Evolutionary conservation across 345 rosid genomes (phyloP), one percentile per base, ranked within the genome.

Genomic region (Linum lewisii): DNA sequence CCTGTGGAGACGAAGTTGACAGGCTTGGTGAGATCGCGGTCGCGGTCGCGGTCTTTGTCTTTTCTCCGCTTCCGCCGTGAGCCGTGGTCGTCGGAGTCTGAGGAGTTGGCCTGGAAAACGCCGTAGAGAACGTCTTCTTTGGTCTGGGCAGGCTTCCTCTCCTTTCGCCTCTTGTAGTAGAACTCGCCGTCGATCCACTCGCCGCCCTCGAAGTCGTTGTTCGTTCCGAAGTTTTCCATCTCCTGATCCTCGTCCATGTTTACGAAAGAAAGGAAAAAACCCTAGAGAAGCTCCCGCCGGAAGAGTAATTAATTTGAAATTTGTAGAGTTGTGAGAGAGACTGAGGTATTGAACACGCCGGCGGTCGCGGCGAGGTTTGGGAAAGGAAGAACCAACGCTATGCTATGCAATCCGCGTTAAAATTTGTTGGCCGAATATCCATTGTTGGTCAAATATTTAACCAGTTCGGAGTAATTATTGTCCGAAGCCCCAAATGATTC

Each of bases 221-320:
- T 90, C 88, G 80, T 75, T 21, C 78, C 83, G 61, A 86, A 91
- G 56, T 83, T 80, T 69, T 88, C 98, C 96, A 80, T 86, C 68
- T 88, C 95, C 64, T 86, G 92, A 51, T 84, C 69, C 36, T 88
- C 96, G 25, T 91, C 96, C 97, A 85, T 86, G 54, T 71, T 73
- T 9, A 38, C 10, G 1, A 38, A 38, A 38, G 2, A 38, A 10
- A 38, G 9, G 14, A 15, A 38, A 38, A 38, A 38, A 38, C 45
- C 45, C 10, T 38, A 38, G 45, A 38, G 2, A 6, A 34, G 38
- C 38, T 34, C 7, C 38, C 38, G 38, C 38, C 38, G 38, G 38
- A 6, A 34, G n/a, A n/a, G n/a, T n/a, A n/a, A n/a, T n/a, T n/a
- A n/a, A n/a, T n/a, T n/a, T n/a, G n/a, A n/a, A n/a, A n/a, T n/a